phyloP scores from a whole-genome alignment of 2,329 filamentous ascomycete species.

The Ceratocystis diversiconidia region DNA sequence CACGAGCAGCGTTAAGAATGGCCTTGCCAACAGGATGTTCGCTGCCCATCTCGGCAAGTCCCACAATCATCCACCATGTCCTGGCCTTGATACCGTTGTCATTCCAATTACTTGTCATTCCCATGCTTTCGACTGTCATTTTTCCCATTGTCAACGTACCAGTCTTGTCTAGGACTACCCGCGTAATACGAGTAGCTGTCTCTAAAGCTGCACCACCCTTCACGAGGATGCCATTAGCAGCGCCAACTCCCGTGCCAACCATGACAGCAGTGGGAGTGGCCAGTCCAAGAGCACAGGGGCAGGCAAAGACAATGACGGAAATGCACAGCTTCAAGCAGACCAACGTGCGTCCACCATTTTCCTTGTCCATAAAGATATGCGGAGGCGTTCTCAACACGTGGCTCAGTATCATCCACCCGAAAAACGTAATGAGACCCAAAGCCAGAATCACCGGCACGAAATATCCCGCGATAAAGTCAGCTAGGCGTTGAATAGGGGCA shows the following conservation, averaged over 20 bases:
- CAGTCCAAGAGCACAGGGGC: slow-evolving; percentile 88
- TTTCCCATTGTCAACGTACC: slow-evolving; percentile 88
- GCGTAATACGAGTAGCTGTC: slow-evolving; percentile 75
- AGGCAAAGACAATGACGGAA: slow-evolving; percentile 95
- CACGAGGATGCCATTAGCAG: slow-evolving; percentile 91
- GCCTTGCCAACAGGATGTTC: slow-evolving; percentile 94
- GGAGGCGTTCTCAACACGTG: slow-evolving; percentile 76
- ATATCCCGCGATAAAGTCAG: slow-evolving; percentile 80
- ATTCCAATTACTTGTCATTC: slow-evolving; percentile 55
- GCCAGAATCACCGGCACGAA: slow-evolving; percentile 83
- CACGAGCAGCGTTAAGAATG: slow-evolving; percentile 60
- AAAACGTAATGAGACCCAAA: slow-evolving; percentile 72
- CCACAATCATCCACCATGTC: slow-evolving; percentile 92
- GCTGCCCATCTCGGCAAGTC: slow-evolving; percentile 86
- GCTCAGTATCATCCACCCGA: slow-evolving; percentile 87
- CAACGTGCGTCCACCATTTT: slow-evolving; percentile 84
- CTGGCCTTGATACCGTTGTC: slow-evolving; percentile 51
- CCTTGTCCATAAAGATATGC: slow-evolving; percentile 65
- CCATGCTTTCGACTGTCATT: slow-evolving; percentile 73
- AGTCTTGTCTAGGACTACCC: slow-evolving; percentile 90
- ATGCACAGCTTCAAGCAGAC: slow-evolving; percentile 96
- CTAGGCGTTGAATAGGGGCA: slow-evolving; percentile 86
- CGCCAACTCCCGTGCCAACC: slow-evolving; percentile 95
- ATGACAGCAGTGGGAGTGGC: slow-evolving; percentile 95
- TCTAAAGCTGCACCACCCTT: slow-evolving; percentile 91